Evolutionary conservation across 129 eudicot genomes (phyloP), one percentile per base, ranked within the genome.

Genomic region (Centrapalus pauciflorus): DNA sequence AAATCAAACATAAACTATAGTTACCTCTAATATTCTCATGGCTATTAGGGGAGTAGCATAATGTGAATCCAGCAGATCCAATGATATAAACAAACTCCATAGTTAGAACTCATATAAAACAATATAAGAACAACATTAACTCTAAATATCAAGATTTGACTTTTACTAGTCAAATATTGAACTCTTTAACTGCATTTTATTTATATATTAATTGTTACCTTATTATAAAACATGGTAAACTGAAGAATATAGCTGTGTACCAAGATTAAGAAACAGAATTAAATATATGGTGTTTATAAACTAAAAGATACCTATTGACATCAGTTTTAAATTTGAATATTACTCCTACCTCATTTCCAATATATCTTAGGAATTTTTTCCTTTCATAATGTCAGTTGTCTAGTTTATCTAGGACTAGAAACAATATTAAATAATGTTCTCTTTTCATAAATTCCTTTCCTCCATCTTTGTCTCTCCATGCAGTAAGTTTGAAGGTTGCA

Each of bases 1-100:
- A 33, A 29, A 38, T 20, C 24, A 58, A 24, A 64, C 41, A 19
- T 13, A 25, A 52, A 63, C 21, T 14, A 19, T 56, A 71, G 81
- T 73, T 61, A 88, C 98, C 90, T 92, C 95, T 51, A 92, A 64
- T 67, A 92, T 92, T 34, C 96, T 86, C 82, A 92, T 67, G 38
- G 98, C 98, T 92, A 83, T 66, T 46, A 49, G 57, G 61, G 75
- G 52, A 67, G 55, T 49, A 68, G 71, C 82, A 40, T 56, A 45
- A 21, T 48, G 77, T 56, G 70, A 57, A 62, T 55, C 67, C 64
- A 74, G 64, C 34, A 77, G 35, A 64, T 41, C 9, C 49, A 33
- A 68, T 68, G 56, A 65, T 33, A 37, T 24, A 38, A 52, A 32
- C 45, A 41, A 58, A 28, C n/a, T 24, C 27, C 33, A 66, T 43